phyloP scores from a whole-genome alignment of 345 rosid species.

The Tarenaya hassleriana region DNA sequence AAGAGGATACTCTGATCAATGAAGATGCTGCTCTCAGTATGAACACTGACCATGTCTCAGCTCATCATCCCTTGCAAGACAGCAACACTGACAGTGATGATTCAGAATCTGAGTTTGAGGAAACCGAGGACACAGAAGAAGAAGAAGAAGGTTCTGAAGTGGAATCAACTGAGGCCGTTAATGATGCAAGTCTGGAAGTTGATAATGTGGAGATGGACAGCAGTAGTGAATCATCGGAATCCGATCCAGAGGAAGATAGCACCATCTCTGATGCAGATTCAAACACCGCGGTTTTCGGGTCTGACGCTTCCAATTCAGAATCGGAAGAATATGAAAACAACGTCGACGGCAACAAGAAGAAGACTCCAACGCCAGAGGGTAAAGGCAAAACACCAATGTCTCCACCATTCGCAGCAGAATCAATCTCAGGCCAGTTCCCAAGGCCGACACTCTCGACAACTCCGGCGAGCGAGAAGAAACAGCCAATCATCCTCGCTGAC shows the following conservation, averaged over 20 bases:
- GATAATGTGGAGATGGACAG: too few species aligned
- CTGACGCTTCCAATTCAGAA: constrained; percentile 9
- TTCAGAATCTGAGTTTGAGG: constrained; percentile 21
- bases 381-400: constrained; percentile 3
- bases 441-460: constrained; percentile 18
- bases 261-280: constrained; percentile 15
- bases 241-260: constrained; percentile 15
- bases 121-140: not conserved
- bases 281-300: constrained; percentile 17
- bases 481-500: constrained; percentile 16
- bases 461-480: constrained; percentile 9
- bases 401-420: constrained; percentile 28
- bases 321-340: constrained; percentile 3
- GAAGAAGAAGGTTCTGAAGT: too few species aligned
- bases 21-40: too few species aligned
- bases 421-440: constrained; percentile 28
- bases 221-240: too few species aligned
- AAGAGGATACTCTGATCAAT: too few species aligned
- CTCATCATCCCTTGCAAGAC: too few species aligned
- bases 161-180: too few species aligned
- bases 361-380: constrained; percentile 15
- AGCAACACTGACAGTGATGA: not conserved
- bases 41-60: too few species aligned
- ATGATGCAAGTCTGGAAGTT: too few species aligned
- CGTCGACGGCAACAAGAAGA: too few species aligned